phyloP scores from a whole-genome alignment of 2,329 filamentous ascomycete genomes.

The Arthrinium puccinioides region DNA sequence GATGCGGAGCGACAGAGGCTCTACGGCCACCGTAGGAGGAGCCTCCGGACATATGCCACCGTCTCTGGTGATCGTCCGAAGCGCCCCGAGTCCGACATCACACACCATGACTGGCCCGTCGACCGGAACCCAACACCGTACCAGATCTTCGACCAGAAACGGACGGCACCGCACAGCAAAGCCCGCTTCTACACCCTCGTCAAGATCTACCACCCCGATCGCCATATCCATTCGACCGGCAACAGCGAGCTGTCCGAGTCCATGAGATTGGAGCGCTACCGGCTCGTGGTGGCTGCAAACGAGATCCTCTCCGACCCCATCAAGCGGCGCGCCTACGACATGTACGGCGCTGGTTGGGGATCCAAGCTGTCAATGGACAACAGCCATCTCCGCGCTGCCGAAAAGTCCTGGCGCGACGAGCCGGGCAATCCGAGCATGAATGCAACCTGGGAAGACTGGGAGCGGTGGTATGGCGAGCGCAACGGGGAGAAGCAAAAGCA shows the following conservation, averaged over 20 bases:
- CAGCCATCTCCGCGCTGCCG: slow-evolving; percentile 26
- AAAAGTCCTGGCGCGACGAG: slow-evolving; percentile 40
- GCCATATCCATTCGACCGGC: slow-evolving; percentile 51
- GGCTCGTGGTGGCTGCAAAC: slow-evolving; percentile 75
- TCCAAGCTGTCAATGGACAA: slow-evolving; percentile 42
- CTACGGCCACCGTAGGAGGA: too few relatives aligned
- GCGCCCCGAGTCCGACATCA: slow-evolving; percentile 10
- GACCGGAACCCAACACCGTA: slow-evolving; percentile 67
- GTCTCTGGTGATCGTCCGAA: slow-evolving; percentile 10
- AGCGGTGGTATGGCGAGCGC: slow-evolving; percentile 61
- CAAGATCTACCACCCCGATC: slow-evolving; percentile 93
- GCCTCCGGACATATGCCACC: slow-evolving; percentile 19
- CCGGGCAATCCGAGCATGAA: slow-evolving; percentile 53
- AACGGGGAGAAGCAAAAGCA: slow-evolving; percentile 38
- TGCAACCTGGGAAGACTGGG: slow-evolving; percentile 98
- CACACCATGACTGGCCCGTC: slow-evolving; percentile 35
- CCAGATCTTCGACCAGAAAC: slow-evolving; percentile 64
- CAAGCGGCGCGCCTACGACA: slow-evolving; percentile 50
- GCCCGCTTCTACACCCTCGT: slow-evolving; percentile 81
- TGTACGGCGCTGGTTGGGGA: slow-evolving; percentile 22
- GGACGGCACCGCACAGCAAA: slow-evolving; percentile 69
- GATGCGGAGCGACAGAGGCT: too few relatives aligned
- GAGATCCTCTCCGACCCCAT: slow-evolving; percentile 75
- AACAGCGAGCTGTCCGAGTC: slow-evolving; percentile 84
- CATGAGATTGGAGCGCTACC: slow-evolving; percentile 62